phyloP scores from a whole-genome alignment of 139 green algal genomes.

The Monoraphidium neglectum region DNA sequence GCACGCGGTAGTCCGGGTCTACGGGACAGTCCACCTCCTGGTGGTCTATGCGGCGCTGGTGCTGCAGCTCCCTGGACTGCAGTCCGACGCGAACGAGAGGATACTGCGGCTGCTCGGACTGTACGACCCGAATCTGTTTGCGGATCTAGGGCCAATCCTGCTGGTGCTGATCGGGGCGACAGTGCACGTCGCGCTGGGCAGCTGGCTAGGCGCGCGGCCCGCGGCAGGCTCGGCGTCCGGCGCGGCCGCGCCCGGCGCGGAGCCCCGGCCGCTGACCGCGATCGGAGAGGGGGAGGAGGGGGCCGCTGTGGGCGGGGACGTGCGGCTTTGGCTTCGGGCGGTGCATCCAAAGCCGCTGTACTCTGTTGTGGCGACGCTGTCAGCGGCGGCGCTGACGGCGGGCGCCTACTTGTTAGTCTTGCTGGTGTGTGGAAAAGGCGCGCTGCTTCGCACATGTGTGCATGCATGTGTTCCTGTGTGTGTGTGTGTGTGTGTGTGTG shows the following conservation, averaged over 20 bases:
- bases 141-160: constrained; percentile 20
- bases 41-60: constrained; percentile 20
- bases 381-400: background rate
- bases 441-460: too few species aligned
- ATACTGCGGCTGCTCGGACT: constrained; percentile 18
- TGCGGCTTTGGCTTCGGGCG: background rate
- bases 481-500: too few species aligned
- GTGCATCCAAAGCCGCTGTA: background rate
- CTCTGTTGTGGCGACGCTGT: background rate
- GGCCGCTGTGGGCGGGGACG: background rate
- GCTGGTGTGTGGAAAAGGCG: constrained; percentile 5
- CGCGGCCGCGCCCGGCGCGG: background rate
- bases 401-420: background rate
- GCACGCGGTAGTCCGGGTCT: constrained; percentile 11
- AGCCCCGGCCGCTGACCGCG: too few species aligned
- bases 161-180: constrained; percentile 22
- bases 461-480: too few species aligned
- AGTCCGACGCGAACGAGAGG: constrained; percentile 13
- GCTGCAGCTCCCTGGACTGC: constrained; percentile 27
- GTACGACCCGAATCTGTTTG: constrained; percentile 16
- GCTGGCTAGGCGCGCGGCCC: constrained; percentile 10
- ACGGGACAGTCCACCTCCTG: constrained; percentile 15
- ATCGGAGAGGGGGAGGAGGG: background rate
- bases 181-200: constrained; percentile 17
- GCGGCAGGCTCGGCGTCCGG: background rate